Evolutionary conservation across 345 rosid genomes (phyloP).

Genomic region (Arabis alpina): DNA sequence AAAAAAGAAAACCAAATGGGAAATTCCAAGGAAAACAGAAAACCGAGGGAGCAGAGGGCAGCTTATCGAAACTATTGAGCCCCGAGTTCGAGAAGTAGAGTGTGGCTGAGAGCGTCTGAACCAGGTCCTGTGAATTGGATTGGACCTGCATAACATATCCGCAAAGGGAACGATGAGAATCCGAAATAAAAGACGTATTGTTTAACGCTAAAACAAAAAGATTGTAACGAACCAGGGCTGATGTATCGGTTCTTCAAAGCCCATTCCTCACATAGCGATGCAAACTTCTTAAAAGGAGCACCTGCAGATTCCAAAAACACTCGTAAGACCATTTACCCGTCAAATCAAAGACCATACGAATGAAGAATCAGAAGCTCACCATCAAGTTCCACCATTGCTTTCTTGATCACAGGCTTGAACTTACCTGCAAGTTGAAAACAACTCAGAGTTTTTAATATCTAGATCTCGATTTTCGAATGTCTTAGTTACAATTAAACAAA

Average conservation of each 20-base stretch:
- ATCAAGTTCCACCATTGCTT: slow-evolving; percentile 99
- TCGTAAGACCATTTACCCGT: not conserved
- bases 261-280: slow-evolving; percentile 84
- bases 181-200: not conserved
- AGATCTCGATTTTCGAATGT: not conserved
- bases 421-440: slow-evolving; percentile 59
- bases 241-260: slow-evolving; percentile 77
- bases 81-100: slow-evolving; percentile 80
- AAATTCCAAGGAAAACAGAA: slow-evolving; percentile 5
- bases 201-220: not conserved
- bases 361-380: slow-evolving; percentile 50
- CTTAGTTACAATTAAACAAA: not conserved
- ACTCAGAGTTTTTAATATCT: not conserved
- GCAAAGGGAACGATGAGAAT: not conserved
- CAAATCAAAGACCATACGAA: not conserved
- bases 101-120: slow-evolving; percentile 68
- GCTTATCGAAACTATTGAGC: slow-evolving; percentile 38
- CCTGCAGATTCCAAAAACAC: slow-evolving; percentile 48
- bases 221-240: slow-evolving; percentile 77
- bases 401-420: slow-evolving; percentile 99
- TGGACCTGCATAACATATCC: slow-evolving; percentile 64
- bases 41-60: not conserved
- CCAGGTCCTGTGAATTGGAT: slow-evolving; percentile 90
- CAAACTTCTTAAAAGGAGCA: slow-evolving; percentile 88
- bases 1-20: not conserved